Percentiles rank a stretch among this genome's conserved stretches.
Evolutionary conservation across 2,329 filamentous ascomycete genomes (phyloP).

Genomic region (Claviceps citrina): DNA sequence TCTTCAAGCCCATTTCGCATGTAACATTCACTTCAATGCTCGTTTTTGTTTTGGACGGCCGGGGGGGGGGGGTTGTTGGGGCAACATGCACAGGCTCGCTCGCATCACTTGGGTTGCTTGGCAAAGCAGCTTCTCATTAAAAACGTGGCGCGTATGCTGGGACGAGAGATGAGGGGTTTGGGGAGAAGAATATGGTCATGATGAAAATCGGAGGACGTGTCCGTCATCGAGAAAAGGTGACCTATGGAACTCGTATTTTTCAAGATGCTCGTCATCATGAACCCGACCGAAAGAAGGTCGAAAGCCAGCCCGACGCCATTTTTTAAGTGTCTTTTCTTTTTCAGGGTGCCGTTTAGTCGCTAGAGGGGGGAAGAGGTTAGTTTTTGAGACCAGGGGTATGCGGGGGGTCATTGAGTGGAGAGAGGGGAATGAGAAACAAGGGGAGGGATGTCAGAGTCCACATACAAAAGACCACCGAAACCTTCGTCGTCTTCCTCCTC

Average conservation of each 20-base stretch:
- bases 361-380: conserved; percentile 25
- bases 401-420: too few species aligned
- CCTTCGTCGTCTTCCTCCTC: conserved; percentile 54
- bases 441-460: conserved; percentile 7
- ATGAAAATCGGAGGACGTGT: conserved; percentile 6
- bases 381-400: neutral
- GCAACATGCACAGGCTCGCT: neutral
- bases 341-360: conserved; percentile 34
- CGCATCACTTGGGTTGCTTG: neutral
- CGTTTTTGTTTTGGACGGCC: neutral
- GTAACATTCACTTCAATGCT: too few species aligned
- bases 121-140: conserved; percentile 16
- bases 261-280: conserved; percentile 27
- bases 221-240: conserved; percentile 26
- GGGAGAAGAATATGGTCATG: neutral
- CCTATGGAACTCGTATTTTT: conserved; percentile 29
- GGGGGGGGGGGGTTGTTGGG: too few species aligned
- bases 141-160: conserved; percentile 16
- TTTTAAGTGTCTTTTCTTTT: conserved; percentile 13
- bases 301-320: conserved; percentile 24
- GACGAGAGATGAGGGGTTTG: conserved; percentile 13
- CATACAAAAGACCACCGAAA: conserved; percentile 69
- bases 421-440: neutral
- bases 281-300: conserved; percentile 28
- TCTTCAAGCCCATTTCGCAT: too few species aligned